Base-by-base conservation (phyloP, 2,329 filamentous ascomycete species). In the Ophiostoma australiae region DNA sequence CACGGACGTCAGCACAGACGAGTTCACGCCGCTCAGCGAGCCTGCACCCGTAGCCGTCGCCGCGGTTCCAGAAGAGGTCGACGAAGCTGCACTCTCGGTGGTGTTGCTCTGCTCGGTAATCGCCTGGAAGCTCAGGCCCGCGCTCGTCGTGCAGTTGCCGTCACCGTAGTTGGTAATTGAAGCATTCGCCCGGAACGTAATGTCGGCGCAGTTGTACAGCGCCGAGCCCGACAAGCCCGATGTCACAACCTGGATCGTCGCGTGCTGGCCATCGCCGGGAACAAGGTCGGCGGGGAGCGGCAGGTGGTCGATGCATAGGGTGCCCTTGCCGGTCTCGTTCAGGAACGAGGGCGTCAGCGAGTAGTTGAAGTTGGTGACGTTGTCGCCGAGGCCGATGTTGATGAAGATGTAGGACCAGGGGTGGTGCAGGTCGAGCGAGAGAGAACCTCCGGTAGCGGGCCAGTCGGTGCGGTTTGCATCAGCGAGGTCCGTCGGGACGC, bases 191-290 rank as follows among this genome's bases (percentile, higher is more conserved):
- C 83, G 85, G 80, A 94, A 89, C 35, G 86, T 89, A 74, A 93
- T 86, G 76, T 94, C 91, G 76, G 90, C 89, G 79, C 91, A 94
- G 79, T 89, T 91, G 80, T 92, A 93, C 41, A 93, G 80, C 20
- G 90, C 88, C 55, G 83, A 84, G 27, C 83, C 85, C 4, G 81
- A 81, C 31, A 85, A 82, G 37, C 87, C 88, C 67, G 87, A 82
- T 4, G 87, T 89, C 48, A 92, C 84, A 69, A 93, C 87, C 80
- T 93, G 91, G 70, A 93, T 81, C 41, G 87, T 90, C 17, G 85
- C 90, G 67, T 86, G 82, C 74, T 85, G 84, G 61, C 90, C 91
- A 52, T 91, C 87, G 33, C 77, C 78, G 52, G 89, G 79, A 68
- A 82, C 82, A 33, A 87, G 74, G 6, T 80, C 81, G 23, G 77